These are phyloP conservation scores for Aureobasidium vineae DNA, from an alignment of 2,329 filamentous ascomycete species.

Conservation along the genomic window DNA sequence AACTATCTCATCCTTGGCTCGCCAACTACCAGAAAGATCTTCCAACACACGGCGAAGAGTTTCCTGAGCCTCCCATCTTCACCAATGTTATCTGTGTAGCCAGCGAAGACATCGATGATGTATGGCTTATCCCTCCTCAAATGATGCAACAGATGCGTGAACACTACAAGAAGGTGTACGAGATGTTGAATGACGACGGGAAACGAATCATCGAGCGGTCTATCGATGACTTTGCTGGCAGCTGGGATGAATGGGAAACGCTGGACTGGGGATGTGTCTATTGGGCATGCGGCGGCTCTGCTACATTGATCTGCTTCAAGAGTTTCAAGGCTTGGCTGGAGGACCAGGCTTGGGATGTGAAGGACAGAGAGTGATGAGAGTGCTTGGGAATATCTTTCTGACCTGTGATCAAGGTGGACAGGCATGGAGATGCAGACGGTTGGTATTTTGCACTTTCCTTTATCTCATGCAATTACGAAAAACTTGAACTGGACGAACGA, in stretches of 20 bases:
- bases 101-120: not conserved
- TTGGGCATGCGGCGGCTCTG: not conserved
- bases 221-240: conserved; percentile 10
- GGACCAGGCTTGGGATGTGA: not conserved
- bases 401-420: too few relatives aligned
- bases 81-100: not conserved
- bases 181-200: not conserved
- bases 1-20: not conserved
- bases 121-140: conserved; percentile 5
- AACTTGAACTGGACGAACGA: too few relatives aligned
- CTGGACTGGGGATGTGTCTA: conserved; percentile 9
- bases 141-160: conserved; percentile 2
- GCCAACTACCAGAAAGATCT: not conserved
- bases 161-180: not conserved
- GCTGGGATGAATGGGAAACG: conserved; percentile 8
- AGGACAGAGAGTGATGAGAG: not conserved
- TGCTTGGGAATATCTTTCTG: not conserved
- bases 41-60: not conserved
- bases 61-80: not conserved
- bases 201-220: conserved; percentile 16
- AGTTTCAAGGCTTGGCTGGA: conserved; percentile 15
- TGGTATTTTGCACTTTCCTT: not conserved
- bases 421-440: not conserved
- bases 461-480: too few relatives aligned
- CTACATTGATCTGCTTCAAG: not conserved